Percentiles rank a stretch among this genome's conserved stretches.
These are phyloP conservation scores for Diplogelasinospora grovesii DNA, from an alignment of 495 filamentous ascomycete species.

Conservation along the genomic window DNA sequence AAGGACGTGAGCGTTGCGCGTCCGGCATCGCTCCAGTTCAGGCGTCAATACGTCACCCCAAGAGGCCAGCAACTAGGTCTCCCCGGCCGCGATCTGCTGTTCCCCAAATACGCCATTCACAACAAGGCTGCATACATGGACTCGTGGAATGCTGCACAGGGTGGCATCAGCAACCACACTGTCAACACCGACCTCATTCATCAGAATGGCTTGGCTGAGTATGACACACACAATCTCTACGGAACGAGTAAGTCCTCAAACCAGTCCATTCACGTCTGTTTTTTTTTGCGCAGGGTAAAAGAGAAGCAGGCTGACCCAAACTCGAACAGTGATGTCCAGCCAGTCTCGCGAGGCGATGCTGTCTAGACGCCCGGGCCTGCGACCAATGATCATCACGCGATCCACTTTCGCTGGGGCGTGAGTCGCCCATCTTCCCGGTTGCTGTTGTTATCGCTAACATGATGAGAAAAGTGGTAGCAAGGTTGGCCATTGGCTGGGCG, in stretches of 20 bases:
- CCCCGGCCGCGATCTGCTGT: constrained; percentile 58
- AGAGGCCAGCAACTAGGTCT: constrained; percentile 46
- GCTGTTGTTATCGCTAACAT: too few relatives aligned
- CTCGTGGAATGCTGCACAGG: constrained; percentile 43
- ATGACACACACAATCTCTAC: constrained; percentile 80
- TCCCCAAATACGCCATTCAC: constrained; percentile 68
- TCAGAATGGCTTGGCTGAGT: constrained; percentile 63
- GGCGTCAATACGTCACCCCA: too few relatives aligned
- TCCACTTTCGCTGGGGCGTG: constrained; percentile 80
- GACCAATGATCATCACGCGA: constrained; percentile 77
- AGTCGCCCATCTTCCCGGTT: too few relatives aligned
- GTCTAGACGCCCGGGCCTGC: constrained; percentile 54
- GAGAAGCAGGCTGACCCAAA: too few relatives aligned
- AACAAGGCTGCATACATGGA: constrained; percentile 51
- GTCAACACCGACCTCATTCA: constrained; percentile 70
- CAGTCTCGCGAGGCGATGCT: constrained; percentile 63
- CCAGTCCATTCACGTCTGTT: too few relatives aligned
- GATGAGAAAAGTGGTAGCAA: too few relatives aligned
- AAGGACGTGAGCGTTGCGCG: too few relatives aligned
- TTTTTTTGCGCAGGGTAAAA: too few relatives aligned
- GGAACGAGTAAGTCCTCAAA: constrained; percentile 47
- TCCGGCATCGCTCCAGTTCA: too few relatives aligned
- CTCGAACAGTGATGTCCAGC: constrained; percentile 70
- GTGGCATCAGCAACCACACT: constrained; percentile 64
- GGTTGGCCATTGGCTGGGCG: constrained; percentile 85